These are phyloP conservation scores for Beauveria pseudobassiana DNA, from an alignment of 2,329 filamentous ascomycete genomes.

Conservation along the genomic window DNA sequence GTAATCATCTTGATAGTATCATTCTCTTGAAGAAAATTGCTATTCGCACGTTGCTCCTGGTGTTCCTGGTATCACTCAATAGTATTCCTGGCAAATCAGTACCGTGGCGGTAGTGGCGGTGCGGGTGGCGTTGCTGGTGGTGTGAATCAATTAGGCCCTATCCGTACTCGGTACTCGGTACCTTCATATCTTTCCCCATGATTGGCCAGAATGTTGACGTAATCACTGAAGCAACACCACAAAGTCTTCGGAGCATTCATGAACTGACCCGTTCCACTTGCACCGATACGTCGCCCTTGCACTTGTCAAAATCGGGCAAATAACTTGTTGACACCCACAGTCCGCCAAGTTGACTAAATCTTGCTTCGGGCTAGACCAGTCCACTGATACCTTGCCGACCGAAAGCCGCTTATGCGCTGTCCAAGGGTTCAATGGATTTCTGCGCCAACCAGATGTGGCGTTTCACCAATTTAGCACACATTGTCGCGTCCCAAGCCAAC, in stretches of 20 bases:
- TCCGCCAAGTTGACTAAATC: not conserved
- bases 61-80: too few species aligned
- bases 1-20: too few species aligned
- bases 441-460: not conserved
- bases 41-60: too few species aligned
- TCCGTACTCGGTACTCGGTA: too few species aligned
- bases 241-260: not conserved
- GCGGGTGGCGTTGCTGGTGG: not conserved
- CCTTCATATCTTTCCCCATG: not conserved
- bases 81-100: too few species aligned
- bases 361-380: not conserved
- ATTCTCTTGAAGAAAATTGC: too few species aligned
- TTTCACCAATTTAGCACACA: not conserved
- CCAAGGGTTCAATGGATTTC: not conserved
- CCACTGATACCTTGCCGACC: not conserved
- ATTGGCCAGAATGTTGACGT: not conserved
- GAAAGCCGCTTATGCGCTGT: not conserved
- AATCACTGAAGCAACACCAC: not conserved
- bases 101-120: not conserved
- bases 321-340: not conserved
- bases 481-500: not conserved
- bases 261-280: not conserved
- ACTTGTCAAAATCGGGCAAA: not conserved
- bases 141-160: too few species aligned
- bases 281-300: not conserved